These are phyloP conservation scores for Pleurotus platypus DNA, from an alignment of 768 basidiomycete species.

Conservation along the genomic window DNA sequence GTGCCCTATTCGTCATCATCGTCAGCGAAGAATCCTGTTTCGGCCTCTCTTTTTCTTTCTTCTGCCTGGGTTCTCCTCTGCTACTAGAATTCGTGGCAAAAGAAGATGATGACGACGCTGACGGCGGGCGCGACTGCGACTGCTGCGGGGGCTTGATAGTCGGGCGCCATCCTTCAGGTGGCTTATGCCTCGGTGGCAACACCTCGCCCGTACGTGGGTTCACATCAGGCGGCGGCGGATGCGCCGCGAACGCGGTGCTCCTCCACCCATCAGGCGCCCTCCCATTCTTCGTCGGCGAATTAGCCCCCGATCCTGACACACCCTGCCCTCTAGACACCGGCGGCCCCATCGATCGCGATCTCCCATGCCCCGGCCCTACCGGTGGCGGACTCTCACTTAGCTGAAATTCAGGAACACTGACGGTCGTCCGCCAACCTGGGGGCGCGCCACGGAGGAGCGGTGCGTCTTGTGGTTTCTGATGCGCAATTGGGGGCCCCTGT, in stretches of 20 bases:
- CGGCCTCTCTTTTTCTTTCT: too few species aligned
- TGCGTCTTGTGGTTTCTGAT: background rate
- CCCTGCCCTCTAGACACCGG: background rate
- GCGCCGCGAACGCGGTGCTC: background rate
- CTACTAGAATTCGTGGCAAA: too few species aligned
- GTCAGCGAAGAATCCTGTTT: too few species aligned
- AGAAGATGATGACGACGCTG: too few species aligned
- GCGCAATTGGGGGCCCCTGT: background rate
- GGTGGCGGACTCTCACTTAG: background rate
- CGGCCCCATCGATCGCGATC: slow-evolving; percentile 1
- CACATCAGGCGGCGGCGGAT: slow-evolving; percentile 2
- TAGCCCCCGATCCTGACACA: background rate
- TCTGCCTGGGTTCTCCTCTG: too few species aligned
- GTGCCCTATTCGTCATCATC: slow-evolving; percentile 10
- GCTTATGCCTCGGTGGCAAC: background rate
- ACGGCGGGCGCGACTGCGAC: background rate
- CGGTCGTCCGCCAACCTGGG: slow-evolving; percentile 7
- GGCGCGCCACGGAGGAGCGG: background rate
- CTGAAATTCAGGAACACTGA: background rate
- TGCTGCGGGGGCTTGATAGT: slow-evolving; percentile 5
- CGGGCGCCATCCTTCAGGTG: slow-evolving; percentile 8
- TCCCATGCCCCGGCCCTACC: background rate
- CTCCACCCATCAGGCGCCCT: slow-evolving; percentile 2
- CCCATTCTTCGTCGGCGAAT: background rate
- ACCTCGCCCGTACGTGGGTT: background rate